Conservation (phyloP, 208 protist genomes). For the Zelonia costaricensis region DNA sequence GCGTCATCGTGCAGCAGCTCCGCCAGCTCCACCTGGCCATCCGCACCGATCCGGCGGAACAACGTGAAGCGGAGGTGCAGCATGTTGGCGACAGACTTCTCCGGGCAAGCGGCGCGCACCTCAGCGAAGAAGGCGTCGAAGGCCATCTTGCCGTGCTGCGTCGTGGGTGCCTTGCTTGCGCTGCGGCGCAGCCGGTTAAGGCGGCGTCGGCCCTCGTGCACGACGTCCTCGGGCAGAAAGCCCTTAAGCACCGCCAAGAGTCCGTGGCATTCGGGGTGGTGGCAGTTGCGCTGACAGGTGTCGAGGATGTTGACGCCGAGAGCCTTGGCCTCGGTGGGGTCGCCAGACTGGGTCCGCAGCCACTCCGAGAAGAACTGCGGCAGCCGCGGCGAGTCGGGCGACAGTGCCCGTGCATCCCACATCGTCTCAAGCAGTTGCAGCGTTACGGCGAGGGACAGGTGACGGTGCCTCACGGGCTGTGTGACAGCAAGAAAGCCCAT, state of each 20-base stretch:
- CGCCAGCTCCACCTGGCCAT: constrained; percentile 13
- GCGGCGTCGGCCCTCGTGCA: constrained; percentile 40
- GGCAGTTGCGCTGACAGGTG: constrained; percentile 56
- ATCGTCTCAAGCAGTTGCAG: constrained; percentile 53
- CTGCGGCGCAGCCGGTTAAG: constrained; percentile 34
- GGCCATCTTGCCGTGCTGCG: constrained; percentile 23
- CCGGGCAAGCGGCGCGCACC: constrained; percentile 62
- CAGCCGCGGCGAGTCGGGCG: constrained; percentile 25
- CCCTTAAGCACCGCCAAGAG: constrained; percentile 58
- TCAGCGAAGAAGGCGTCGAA: constrained; percentile 37
- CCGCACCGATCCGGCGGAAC: constrained; percentile 14
- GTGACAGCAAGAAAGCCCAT: constrained; percentile 59
- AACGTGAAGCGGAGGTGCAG: constrained; percentile 73
- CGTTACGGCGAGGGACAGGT: constrained; percentile 44
- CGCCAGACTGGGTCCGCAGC: constrained; percentile 54
- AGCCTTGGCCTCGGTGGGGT: constrained; percentile 35
- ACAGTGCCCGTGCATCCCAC: constrained; percentile 49
- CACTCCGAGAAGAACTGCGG: constrained; percentile 66
- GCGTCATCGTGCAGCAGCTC: constrained; percentile 34
- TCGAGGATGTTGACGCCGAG: constrained; percentile 74
- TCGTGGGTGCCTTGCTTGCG: constrained; percentile 2
- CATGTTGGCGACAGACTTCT: constrained; percentile 71
- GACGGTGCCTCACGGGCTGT: constrained; percentile 63
- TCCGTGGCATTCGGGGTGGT: constrained; percentile 70
- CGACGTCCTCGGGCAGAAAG: constrained; percentile 70